phyloP scores from a whole-genome alignment of 2,329 filamentous ascomycete species.

The Leptoxyphium fumago region DNA sequence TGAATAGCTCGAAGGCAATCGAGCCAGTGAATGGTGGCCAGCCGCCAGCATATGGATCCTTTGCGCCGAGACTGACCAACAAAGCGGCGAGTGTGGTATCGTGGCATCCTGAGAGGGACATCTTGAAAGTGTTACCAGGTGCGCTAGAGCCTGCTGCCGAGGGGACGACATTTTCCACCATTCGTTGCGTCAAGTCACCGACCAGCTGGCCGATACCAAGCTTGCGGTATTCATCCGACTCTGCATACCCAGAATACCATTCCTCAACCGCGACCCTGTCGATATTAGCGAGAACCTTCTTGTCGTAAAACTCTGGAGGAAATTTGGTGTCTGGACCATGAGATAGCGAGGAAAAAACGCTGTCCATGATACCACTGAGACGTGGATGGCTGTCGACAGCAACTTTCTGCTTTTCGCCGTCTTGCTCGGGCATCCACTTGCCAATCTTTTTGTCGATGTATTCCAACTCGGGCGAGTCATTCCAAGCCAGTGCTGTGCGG shows the following conservation, averaged over 20 bases:
- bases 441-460: slow-evolving; percentile 65
- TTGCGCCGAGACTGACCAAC: slow-evolving; percentile 65
- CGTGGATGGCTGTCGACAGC: slow-evolving; percentile 74
- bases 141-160: slow-evolving; percentile 16
- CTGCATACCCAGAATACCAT: slow-evolving; percentile 79
- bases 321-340: slow-evolving; percentile 68
- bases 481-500: slow-evolving; percentile 32
- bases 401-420: slow-evolving; percentile 37
- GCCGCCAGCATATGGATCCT: slow-evolving; percentile 28
- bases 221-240: slow-evolving; percentile 73
- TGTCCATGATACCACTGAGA: slow-evolving; percentile 85
- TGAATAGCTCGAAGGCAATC: slow-evolving; percentile 82
- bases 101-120: slow-evolving; percentile 75
- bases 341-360: slow-evolving; percentile 73
- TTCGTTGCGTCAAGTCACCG: slow-evolving; percentile 57
- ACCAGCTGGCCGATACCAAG: slow-evolving; percentile 75
- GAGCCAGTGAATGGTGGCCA: slow-evolving; percentile 95
- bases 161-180: slow-evolving; percentile 30
- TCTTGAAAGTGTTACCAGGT: slow-evolving; percentile 44
- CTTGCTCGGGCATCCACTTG: slow-evolving; percentile 67
- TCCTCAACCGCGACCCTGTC: slow-evolving; percentile 69
- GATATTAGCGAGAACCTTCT: slow-evolving; percentile 52
- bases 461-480: slow-evolving; percentile 58
- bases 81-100: slow-evolving; percentile 81
- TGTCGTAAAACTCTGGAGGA: slow-evolving; percentile 77